These are phyloP conservation scores for Capillidium rhysosporum DNA, from an alignment of 371 early-diverging fungal species.

Conservation along the genomic window DNA sequence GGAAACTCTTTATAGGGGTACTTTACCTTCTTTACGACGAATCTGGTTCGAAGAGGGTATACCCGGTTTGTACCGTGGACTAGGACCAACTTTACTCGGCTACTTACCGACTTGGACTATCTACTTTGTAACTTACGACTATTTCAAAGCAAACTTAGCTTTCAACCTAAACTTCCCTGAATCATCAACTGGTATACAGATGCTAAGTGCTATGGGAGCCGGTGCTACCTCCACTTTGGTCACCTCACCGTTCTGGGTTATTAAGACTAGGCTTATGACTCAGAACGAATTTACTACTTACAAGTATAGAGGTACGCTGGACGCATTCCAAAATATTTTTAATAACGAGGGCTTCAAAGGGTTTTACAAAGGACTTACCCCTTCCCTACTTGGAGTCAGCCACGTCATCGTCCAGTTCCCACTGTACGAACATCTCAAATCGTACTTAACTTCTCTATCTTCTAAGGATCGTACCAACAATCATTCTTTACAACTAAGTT, in stretches of 20 bases:
- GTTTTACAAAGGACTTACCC: constrained; percentile 76
- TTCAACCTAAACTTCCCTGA: neutral
- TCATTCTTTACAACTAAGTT: constrained; percentile 20
- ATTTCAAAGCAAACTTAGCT: constrained; percentile 20
- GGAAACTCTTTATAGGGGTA: neutral
- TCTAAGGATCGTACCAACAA: neutral
- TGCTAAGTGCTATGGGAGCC: constrained; percentile 67
- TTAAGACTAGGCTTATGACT: constrained; percentile 72
- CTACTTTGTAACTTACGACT: constrained; percentile 65
- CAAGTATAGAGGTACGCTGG: constrained; percentile 42
- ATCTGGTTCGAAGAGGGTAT: constrained; percentile 74
- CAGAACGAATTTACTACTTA: constrained; percentile 16
- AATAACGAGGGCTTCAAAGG: constrained; percentile 49
- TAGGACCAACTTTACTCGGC: constrained; percentile 71
- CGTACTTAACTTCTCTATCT: neutral
- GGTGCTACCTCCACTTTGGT: constrained; percentile 53
- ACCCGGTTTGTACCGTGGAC: constrained; percentile 78
- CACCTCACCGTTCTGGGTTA: constrained; percentile 88
- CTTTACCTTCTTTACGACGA: constrained; percentile 31
- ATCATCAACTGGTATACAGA: constrained; percentile 24
- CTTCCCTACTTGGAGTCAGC: constrained; percentile 73
- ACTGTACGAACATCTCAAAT: constrained; percentile 80
- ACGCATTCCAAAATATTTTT: constrained; percentile 50
- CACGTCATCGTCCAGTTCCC: constrained; percentile 94
- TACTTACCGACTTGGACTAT: constrained; percentile 85